Evolutionary conservation across 2,329 filamentous ascomycete species (phyloP).

Genomic region (Arthrocladium fulminans): DNA sequence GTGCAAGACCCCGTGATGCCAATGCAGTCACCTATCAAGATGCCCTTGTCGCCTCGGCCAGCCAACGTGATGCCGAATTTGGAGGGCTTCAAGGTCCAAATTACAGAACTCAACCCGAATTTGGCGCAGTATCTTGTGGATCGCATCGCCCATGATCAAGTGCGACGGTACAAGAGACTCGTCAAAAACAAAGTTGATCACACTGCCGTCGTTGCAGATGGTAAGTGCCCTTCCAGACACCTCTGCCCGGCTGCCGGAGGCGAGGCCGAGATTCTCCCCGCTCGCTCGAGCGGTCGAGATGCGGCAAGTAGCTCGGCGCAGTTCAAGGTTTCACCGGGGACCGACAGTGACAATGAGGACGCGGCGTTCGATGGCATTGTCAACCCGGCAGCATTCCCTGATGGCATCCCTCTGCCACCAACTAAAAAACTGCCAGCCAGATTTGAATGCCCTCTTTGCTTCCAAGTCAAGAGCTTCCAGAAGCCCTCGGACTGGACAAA

Average conservation of each 20-base stretch:
- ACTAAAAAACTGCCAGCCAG: slow-evolving; percentile 68
- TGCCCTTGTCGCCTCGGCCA: slow-evolving; percentile 53
- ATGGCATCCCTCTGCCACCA: slow-evolving; percentile 72
- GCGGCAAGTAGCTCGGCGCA: slow-evolving; percentile 48
- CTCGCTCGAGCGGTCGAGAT: slow-evolving; percentile 44
- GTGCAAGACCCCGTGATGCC: neutral
- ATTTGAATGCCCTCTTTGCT: slow-evolving; percentile 85
- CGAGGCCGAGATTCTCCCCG: slow-evolving; percentile 53
- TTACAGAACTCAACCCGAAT: slow-evolving; percentile 64
- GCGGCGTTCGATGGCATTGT: slow-evolving; percentile 61
- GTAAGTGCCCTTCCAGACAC: slow-evolving; percentile 51
- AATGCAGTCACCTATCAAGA: slow-evolving; percentile 31
- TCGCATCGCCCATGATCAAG: slow-evolving; percentile 72
- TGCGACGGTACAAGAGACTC: slow-evolving; percentile 68
- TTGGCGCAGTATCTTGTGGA: slow-evolving; percentile 63
- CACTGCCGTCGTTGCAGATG: slow-evolving; percentile 47
- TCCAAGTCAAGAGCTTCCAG: slow-evolving; percentile 70
- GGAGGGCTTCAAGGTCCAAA: slow-evolving; percentile 67
- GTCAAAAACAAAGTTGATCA: slow-evolving; percentile 64
- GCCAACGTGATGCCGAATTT: slow-evolving; percentile 63
- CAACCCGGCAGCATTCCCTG: slow-evolving; percentile 64
- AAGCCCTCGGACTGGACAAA: slow-evolving; percentile 97
- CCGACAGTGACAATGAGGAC: slow-evolving; percentile 55
- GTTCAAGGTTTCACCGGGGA: slow-evolving; percentile 48
- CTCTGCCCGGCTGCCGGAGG: slow-evolving; percentile 62